Evolutionary conservation across 2,329 filamentous ascomycete genomes (phyloP), one percentile per base, ranked within the genome.

Genomic region (Fusarium xyrophilum): DNA sequence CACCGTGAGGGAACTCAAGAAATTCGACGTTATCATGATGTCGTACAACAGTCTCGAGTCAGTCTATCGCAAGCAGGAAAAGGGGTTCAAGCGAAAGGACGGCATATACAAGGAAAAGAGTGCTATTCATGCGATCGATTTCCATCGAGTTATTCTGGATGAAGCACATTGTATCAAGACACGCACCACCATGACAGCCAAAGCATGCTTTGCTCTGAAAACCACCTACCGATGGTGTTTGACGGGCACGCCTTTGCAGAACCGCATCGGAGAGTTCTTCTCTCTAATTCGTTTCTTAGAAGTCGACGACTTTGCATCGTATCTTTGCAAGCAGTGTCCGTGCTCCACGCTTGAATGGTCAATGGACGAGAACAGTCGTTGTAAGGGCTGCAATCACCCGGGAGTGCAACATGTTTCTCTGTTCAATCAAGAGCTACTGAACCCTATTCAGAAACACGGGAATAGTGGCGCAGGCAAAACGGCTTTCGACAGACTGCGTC

Each of bases 251-350:
- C 96, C 96, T 1, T 88, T 99, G 2, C 96, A 99, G 78, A 99
- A 98, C 76, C 91, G 95, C 55, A 98, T 98, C 69, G 95, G 96
- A 74, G 95, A 98, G 77, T 96, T 97, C 78, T 97, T 98, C 80
- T 98, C 95, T 1, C 83, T 98, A 25, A 84, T 99, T 58, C 91
- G 96, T 5, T 99, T 99, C 79, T 86, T 99, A 32, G 91, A 97
- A 76, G 85, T 97, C 36, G 86, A 87, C 12, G 95, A 95, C 0
- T 98, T 97, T 77, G 91, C 95, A 11, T 93, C 93, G 69, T 99
- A 99, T 76, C 91, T 97, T 69, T 99, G 96, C 84, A 96, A 95
- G 76, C 85, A 88, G 60, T 99, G 96, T 76, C 78, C 85, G 7
- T 99, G 96, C 77, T 88, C 91, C 50, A 86, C 88, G 58, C 81